phyloP scores from a whole-genome alignment of 345 rosid genomes.

The Turnera subulata region DNA sequence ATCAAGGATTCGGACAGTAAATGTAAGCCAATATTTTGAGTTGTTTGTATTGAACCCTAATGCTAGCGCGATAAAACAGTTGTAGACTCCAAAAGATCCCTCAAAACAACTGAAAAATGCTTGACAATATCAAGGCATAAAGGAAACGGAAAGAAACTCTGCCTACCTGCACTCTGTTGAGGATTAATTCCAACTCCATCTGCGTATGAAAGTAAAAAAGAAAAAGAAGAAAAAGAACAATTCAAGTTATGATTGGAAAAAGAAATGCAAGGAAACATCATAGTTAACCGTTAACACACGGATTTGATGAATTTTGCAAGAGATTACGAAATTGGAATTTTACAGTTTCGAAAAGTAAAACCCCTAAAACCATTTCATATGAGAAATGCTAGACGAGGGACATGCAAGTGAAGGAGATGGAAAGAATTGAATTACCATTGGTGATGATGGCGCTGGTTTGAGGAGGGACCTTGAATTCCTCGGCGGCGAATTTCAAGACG shows the following conservation, averaged over 20 bases:
- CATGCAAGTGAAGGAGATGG: neutral
- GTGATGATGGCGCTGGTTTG: constrained; percentile 99
- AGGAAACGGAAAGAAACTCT: neutral
- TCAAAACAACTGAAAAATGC: neutral
- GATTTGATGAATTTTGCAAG: too few relatives aligned
- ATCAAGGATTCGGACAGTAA: too few relatives aligned
- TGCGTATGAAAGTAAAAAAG: constrained; percentile 30
- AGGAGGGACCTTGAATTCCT: constrained; percentile 97
- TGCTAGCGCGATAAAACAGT: neutral
- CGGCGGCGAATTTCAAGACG: constrained; percentile 87
- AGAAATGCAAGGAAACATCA: neutral
- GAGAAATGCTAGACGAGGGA: too few relatives aligned
- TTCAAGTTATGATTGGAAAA: neutral
- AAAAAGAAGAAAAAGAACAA: constrained; percentile 2
- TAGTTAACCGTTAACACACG: neutral
- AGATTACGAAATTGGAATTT: too few relatives aligned
- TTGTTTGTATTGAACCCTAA: neutral
- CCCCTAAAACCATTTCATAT: too few relatives aligned
- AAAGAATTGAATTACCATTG: constrained; percentile 47
- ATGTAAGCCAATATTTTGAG: too few relatives aligned
- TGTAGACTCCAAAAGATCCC: neutral
- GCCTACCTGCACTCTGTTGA: constrained; percentile 94
- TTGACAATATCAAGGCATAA: neutral
- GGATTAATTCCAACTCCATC: constrained; percentile 99
- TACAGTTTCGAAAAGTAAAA: too few relatives aligned